Base-by-base conservation (phyloP, 176 grass and related monocot species). In the Poa pratensis region DNA sequence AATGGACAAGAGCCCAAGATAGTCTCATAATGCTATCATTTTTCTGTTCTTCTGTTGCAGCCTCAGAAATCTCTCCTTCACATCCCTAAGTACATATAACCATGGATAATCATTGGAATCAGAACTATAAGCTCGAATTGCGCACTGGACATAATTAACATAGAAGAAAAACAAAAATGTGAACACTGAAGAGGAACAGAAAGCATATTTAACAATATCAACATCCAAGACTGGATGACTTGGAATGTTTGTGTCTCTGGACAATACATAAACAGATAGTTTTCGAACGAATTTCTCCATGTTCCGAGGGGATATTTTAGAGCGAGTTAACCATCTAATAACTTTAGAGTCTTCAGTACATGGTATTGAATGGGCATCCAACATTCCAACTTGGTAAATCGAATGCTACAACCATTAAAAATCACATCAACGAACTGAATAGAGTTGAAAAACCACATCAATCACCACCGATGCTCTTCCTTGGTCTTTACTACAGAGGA, bases 1-100 rank as follows among this genome's bases (percentile, higher is more conserved):
- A 98, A 72, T 98, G 96, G 51, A 98, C 96, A 63, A 98, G 96
- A 53, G 96, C 93, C 96, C 96, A 95, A 18, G 96, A 98, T 28
- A 95, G 84, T 87, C 96, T 98, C 96, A 98, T 98, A 45, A 98
- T 69, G 45, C 96, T 92, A 39, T 87, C 89, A 6, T 78, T 92
- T 86, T 93, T 94, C 32, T 93, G 87, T 28, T 94, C 87, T 61
- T 89, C 89, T 17, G 40, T 94, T 40, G 62, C 42, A 62, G 91
- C 80, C 52, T 94, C 85, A 12, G 55, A 69, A 40, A 98, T 75
- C 87, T 98, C 96, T 76, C 76, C 86, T 85, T 98, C 96, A 68
- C 83, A 89, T 14, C 96, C 96, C 96, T 98, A 77, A 30, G 9
- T 20, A 51, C 4, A 67, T 4, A 80, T 49, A 80, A 35, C 6